Evolutionary conservation across 306 rosid genomes (phyloP).

Genomic region (Ceratonia siliqua): DNA sequence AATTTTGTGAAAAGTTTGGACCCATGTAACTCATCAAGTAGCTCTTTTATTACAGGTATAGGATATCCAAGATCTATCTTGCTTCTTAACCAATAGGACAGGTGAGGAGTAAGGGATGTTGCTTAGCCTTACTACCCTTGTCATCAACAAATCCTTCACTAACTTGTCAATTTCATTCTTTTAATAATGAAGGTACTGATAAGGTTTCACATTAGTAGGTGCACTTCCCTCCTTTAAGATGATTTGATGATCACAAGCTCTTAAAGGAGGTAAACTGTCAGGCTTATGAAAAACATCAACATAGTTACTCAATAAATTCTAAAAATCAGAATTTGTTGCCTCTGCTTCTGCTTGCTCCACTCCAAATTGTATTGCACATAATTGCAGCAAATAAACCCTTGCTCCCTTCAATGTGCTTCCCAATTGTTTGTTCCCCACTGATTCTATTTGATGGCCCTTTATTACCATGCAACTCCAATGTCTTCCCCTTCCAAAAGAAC

Average conservation of each 20-base stretch:
- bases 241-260: background rate
- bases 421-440: background rate
- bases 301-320: background rate
- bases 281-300: background rate
- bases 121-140: background rate
- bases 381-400: background rate
- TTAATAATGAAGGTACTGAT: background rate
- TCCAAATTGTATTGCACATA: background rate
- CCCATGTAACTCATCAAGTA: no score
- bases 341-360: background rate
- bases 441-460: background rate
- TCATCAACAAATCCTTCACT: background rate
- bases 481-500: background rate
- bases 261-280: background rate
- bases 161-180: constrained; percentile 4
- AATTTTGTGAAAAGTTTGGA: no score
- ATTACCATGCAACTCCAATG: background rate
- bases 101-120: no score
- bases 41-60: no score
- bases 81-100: no score
- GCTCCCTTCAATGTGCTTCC: background rate
- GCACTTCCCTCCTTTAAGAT: background rate
- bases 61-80: no score
- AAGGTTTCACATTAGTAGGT: background rate
- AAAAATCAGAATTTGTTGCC: background rate